Percentiles rank a stretch among this genome's conserved stretches.
Evolutionary conservation across 352 stramenopile species (phyloP).

Genomic region (Phytopythium kandeliae): DNA sequence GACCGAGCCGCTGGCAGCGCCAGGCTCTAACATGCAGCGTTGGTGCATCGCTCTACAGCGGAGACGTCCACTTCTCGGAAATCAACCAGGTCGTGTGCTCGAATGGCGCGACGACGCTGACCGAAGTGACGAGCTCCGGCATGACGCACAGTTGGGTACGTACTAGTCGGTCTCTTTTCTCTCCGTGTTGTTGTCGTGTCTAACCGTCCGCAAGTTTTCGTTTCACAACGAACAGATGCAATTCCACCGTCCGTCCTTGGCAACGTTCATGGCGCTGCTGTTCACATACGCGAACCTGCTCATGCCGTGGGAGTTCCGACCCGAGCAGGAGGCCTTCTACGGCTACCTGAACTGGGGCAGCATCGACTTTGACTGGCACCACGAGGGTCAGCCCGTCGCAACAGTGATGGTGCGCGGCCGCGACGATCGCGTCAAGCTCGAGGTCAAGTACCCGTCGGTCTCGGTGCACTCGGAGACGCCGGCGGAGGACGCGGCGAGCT

Average conservation of each 20-base stretch:
- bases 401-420: conserved; percentile 49
- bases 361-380: conserved; percentile 88
- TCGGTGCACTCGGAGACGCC: conserved; percentile 32
- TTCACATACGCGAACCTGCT: conserved; percentile 72
- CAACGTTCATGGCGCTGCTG: conserved; percentile 46
- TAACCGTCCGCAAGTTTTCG: no score
- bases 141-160: conserved; percentile 92
- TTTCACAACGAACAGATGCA: no score
- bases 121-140: conserved; percentile 89
- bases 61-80: conserved; percentile 92
- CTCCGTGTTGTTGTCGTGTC: not conserved
- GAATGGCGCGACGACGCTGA: conserved; percentile 48
- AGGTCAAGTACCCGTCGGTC: conserved; percentile 49
- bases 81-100: conserved; percentile 90
- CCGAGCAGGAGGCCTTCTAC: conserved; percentile 60
- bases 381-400: conserved; percentile 39
- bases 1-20: no score
- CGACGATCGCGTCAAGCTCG: conserved; percentile 65
- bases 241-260: conserved; percentile 50
- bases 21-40: no score
- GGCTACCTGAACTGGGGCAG: conserved; percentile 91
- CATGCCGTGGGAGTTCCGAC: conserved; percentile 76
- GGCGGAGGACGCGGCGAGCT: conserved; percentile 35
- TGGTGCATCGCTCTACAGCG: no score
- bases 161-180: not conserved